Base-by-base conservation (phyloP, 768 basidiomycete genomes). In the Lenzites betulinus region DNA sequence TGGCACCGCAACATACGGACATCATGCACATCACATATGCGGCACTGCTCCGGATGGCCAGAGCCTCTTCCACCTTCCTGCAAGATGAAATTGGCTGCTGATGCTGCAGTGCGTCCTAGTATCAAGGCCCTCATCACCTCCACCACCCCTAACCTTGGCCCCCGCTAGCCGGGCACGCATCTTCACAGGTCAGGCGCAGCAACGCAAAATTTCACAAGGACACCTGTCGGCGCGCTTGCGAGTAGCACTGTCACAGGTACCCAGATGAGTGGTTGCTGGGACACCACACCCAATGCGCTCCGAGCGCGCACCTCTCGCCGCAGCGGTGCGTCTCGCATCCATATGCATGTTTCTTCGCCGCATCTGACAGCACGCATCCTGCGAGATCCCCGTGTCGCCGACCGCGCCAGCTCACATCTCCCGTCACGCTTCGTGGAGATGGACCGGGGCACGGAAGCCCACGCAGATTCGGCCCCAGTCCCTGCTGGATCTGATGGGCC, bases 21-120 rank as follows among this genome's bases (percentile, higher is more conserved):
- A 58, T 43, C 56, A 43, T 43, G 56, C 56, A 58, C 56, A 58
- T 58, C 56, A 58, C 39, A 47, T 58, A 50, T 58, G 56, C 49
- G 30, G 56, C 48, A 58, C 48, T 20, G 39, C 48, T 43, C 56
- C 38, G n/a, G 18, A 13, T 18, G 47, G 26, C 47, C 47, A 41
- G 48, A 49, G 38, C 20, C 55, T 22, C 25, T 38, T 16, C 22
- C 51, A 38, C 33, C 30, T 38, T 22, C 35, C 49, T 36, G 49
- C 9, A 38, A 5, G 39, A 49, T 26, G 48, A 44, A 44, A 26
- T 58, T 58, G 48, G 48, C 30, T 50, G 48, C 41, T 42, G 48
- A 58, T 50, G 48, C 20, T 20, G 5, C 51, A 38, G 23, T 23
- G n/a, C 30, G 33, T 15, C 35, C 51, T 30, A n/a, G n/a, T n/a